Percentiles rank a stretch among this genome's conserved stretches.
These are phyloP conservation scores for Solanum medicagineum DNA, from an alignment of 257 asterid species.

Conservation along the genomic window DNA sequence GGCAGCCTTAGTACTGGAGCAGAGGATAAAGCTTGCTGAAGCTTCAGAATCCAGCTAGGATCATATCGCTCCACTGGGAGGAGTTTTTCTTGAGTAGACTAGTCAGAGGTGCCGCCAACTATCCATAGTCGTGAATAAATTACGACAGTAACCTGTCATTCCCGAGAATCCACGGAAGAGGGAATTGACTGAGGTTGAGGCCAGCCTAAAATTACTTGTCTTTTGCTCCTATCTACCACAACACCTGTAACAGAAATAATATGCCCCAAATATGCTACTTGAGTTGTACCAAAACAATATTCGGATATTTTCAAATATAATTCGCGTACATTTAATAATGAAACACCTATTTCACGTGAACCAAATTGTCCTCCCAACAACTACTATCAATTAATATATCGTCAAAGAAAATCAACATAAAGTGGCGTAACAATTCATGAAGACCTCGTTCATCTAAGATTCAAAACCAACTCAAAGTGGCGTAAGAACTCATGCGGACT, in stretches of 20 bases:
- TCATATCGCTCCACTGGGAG: background rate
- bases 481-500: background rate
- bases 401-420: no score
- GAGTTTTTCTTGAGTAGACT: background rate
- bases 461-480: no score
- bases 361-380: no score
- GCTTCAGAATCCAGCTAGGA: background rate
- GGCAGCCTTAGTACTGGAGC: background rate
- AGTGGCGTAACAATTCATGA: no score
- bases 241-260: background rate
- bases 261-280: no score
- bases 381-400: no score
- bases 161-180: background rate
- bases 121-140: background rate
- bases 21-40: background rate
- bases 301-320: no score
- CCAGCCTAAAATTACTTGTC: background rate
- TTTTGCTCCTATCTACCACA: background rate
- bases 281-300: no score
- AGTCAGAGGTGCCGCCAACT: background rate
- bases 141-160: background rate
- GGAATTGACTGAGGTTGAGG: background rate
- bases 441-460: background rate
- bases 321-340: no score
- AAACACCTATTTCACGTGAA: no score